Conservation (phyloP, 495 filamentous ascomycete genomes). For the Barbatosphaeria neglecta region DNA sequence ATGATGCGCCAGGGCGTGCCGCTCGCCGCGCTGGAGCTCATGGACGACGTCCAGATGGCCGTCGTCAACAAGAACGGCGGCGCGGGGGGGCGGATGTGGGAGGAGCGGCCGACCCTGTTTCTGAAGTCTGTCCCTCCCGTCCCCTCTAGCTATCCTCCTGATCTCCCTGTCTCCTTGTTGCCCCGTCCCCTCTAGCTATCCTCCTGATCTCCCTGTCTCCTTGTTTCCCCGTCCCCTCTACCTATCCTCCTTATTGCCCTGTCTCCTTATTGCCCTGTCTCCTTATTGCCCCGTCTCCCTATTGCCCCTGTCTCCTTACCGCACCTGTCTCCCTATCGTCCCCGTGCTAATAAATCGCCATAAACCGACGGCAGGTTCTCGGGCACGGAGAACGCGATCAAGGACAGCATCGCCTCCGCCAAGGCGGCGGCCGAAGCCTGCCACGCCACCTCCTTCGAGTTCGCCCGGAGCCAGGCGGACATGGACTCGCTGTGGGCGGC, state of each 20-base stretch:
- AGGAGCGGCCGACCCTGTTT: conserved; percentile 56
- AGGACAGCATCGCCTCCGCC: conserved; percentile 25
- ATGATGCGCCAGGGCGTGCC: conserved; percentile 56
- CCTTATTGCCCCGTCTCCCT: no score
- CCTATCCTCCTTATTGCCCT: no score
- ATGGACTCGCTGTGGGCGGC: conserved; percentile 55
- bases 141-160: no score
- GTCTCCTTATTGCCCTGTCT: no score
- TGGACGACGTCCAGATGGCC: conserved; percentile 65
- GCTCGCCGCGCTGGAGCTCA: conserved; percentile 57
- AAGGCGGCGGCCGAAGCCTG: conserved; percentile 33
- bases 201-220: no score
- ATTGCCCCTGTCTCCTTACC: no score
- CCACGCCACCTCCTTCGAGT: conserved; percentile 41
- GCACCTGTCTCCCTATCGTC: no score
- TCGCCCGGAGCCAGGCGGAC: conserved; percentile 46
- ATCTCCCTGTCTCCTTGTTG: no score
- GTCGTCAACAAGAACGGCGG: conserved; percentile 56
- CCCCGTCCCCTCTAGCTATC: no score
- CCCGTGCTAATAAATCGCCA: not conserved
- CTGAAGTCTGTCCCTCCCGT: conserved; percentile 46
- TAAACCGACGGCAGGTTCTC: conserved; percentile 7
- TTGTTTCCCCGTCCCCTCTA: no score
- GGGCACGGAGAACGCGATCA: conserved; percentile 17
- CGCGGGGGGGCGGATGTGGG: conserved; percentile 44